A percentile compares a stretch with the other conserved stretches of the same genome.
phyloP scores from a whole-genome alignment of 2,329 filamentous ascomycete species.

The Colletotrichum endophyticum region DNA sequence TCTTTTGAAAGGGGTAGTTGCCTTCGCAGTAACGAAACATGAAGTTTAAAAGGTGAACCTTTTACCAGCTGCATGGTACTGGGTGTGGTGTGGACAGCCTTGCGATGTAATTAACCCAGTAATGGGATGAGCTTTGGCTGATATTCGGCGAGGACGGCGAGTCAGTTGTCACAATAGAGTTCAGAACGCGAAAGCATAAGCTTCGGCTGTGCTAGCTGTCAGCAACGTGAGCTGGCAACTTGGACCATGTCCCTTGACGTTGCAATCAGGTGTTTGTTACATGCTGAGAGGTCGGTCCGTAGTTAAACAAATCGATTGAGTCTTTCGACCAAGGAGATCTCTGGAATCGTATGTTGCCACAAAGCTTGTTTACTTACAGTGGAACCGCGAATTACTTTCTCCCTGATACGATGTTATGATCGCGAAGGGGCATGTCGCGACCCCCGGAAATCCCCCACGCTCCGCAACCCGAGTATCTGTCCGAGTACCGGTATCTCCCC shows the following conservation, averaged over 20 bases:
- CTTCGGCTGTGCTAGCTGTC: not conserved
- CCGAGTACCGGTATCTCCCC: not conserved
- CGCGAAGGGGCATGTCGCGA: not conserved
- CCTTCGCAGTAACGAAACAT: not conserved
- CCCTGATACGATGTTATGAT: not conserved
- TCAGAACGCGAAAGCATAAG: not conserved
- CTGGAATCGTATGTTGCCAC: not conserved
- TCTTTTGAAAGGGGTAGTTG: not conserved
- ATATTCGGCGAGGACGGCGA: not conserved
- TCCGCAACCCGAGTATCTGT: not conserved
- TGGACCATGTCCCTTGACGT: not conserved
- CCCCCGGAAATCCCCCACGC: not conserved
- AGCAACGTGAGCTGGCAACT: not conserved
- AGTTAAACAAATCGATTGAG: not conserved
- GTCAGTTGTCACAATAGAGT: not conserved
- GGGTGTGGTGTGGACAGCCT: not conserved
- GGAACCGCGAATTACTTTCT: not conserved
- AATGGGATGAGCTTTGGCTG: not conserved
- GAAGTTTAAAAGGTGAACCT: not conserved
- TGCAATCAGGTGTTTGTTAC: not conserved
- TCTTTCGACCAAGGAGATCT: not conserved
- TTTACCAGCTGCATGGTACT: not conserved
- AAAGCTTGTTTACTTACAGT: not conserved
- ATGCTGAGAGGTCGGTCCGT: not conserved
- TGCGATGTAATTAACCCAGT: not conserved